Percentiles rank a stretch among this genome's conserved stretches.
Evolutionary conservation across 352 stramenopile genomes (phyloP).

Genomic region (Pythium dissotocum): DNA sequence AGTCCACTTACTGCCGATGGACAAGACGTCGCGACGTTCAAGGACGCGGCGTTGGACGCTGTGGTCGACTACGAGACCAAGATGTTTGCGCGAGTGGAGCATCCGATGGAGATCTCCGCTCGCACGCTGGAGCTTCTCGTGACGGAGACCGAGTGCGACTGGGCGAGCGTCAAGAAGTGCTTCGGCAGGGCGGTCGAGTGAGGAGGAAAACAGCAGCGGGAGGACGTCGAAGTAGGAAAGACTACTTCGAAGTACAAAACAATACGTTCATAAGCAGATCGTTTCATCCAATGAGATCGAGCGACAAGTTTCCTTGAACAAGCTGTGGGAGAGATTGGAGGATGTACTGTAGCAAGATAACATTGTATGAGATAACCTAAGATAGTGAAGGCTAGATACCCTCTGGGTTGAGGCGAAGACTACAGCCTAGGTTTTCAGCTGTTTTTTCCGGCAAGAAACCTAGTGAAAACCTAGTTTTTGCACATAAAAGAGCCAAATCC

Average conservation of each 20-base stretch:
- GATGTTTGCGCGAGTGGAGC: slow-evolving; percentile 19
- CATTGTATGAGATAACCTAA: neutral
- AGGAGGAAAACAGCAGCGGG: no score
- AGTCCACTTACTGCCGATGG: neutral
- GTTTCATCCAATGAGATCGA: neutral
- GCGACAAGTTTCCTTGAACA: neutral
- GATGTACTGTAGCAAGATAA: neutral
- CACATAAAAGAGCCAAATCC: no score
- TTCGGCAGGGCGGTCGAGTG: neutral
- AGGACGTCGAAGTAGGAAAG: no score
- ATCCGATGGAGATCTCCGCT: slow-evolving; percentile 7
- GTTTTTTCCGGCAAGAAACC: no score
- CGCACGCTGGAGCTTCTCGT: slow-evolving; percentile 24
- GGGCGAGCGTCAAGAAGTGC: neutral
- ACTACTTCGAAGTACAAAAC: no score
- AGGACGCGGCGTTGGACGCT: slow-evolving; percentile 1
- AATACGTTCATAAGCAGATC: neutral
- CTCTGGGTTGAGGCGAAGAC: neutral
- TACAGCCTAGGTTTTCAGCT: no score
- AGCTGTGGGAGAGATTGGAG: neutral
- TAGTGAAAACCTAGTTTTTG: no score
- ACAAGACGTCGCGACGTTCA: neutral
- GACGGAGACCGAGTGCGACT: neutral
- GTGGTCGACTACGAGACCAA: slow-evolving; percentile 15
- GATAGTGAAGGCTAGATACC: neutral